Evolutionary conservation across 768 basidiomycete species (phyloP).

Genomic region (Russula lepida): DNA sequence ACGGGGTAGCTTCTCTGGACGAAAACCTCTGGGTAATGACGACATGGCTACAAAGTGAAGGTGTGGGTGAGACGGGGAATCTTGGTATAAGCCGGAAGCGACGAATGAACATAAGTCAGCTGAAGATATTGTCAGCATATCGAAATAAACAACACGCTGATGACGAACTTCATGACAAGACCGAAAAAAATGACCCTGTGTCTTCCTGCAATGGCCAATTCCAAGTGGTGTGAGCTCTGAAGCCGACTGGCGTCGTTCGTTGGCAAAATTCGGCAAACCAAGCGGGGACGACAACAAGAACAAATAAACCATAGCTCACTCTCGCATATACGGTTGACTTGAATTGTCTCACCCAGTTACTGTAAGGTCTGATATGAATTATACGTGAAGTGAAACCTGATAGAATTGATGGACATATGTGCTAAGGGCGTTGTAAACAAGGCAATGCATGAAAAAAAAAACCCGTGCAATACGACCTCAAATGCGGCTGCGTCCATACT

Average conservation of each 20-base stretch:
- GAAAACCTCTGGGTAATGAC: conserved; percentile 1
- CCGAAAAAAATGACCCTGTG: conserved; percentile 6
- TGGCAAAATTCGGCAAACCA: background rate
- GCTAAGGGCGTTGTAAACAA: background rate
- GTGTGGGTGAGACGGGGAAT: conserved; percentile 29
- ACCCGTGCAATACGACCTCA: background rate
- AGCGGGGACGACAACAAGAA: background rate
- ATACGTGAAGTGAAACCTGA: no score
- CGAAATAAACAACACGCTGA: background rate
- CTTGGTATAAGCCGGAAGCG: conserved; percentile 47
- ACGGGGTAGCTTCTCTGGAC: conserved; percentile 3
- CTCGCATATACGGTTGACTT: background rate
- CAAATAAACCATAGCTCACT: background rate
- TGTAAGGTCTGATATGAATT: no score
- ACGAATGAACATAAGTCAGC: conserved; percentile 76
- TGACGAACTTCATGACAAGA: conserved; percentile 48
- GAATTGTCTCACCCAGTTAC: background rate
- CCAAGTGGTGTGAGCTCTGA: background rate
- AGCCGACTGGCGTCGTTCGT: background rate
- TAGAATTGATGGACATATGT: background rate
- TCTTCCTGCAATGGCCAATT: conserved; percentile 7
- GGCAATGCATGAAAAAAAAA: background rate
- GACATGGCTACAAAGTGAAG: conserved; percentile 8
- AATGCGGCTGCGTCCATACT: background rate
- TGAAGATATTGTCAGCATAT: conserved; percentile 23